phyloP scores from a whole-genome alignment of 148 eudicot genomes.

The Camellia granthamiana region DNA sequence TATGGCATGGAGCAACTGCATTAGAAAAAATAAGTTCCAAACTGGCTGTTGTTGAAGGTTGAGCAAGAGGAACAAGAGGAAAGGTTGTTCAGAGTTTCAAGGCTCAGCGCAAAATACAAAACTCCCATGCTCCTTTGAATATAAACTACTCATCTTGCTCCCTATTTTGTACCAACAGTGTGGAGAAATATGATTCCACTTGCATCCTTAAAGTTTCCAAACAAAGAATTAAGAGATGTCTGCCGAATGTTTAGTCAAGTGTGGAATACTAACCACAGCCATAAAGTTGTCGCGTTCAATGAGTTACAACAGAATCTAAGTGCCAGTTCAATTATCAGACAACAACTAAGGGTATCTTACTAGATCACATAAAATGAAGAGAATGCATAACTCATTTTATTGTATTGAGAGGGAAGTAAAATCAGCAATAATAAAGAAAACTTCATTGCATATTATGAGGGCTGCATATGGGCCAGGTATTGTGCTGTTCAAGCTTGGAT shows the following conservation, averaged over 20 bases:
- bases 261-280: background rate
- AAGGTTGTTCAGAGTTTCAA: background rate
- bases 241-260: background rate
- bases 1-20: background rate
- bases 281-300: background rate
- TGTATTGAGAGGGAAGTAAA: constrained; percentile 3
- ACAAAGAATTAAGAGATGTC: background rate
- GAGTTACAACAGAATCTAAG: background rate
- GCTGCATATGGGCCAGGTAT: background rate
- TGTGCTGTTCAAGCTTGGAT: background rate
- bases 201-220: background rate
- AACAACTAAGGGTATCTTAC: background rate
- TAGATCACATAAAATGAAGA: background rate
- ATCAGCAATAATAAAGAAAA: background rate
- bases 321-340: background rate
- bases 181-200: background rate
- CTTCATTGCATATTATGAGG: background rate
- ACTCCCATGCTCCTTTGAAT: background rate
- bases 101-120: background rate
- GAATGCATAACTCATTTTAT: background rate
- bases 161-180: background rate
- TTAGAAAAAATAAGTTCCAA: background rate
- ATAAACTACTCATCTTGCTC: background rate
- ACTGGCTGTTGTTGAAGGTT: background rate
- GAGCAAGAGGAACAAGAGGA: background rate